Evolutionary conservation across 1,139 yeast species (phyloP), one percentile per base, ranked within the genome.

Genomic region (Meyerozyma elateridarum): DNA sequence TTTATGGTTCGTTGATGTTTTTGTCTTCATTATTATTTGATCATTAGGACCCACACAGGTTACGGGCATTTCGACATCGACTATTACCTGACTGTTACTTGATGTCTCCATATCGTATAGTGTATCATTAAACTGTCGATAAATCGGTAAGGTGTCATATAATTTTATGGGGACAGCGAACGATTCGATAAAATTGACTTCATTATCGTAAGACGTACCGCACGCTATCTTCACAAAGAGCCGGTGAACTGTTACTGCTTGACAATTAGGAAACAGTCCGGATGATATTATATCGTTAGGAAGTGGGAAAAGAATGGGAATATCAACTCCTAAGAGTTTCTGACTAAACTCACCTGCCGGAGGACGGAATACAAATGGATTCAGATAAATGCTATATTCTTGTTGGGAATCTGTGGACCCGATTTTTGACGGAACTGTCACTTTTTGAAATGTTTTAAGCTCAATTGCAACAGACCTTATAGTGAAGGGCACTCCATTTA

Each of bases 221-320:
- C 59, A 45, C 2, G 54, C 37, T 6, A 65, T 63, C 31, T 48
- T 52, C 11, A 68, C 70, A 16, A 52, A 44, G 13, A 70, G 46
- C 9, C 46, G 42, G 40, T 70, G 72, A 2, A 54, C 50, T 1
- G 72, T 65, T 5, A 56, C 49, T 2, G 73, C 71, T 28, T 57
- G 57, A 70, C 73, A 69, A 24, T 52, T 45, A 8, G 58, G 53
- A 30, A 56, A 61, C 36, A 48, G 51, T 2, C 73, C 72, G 36
- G 70, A 62, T 12, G 79, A 66, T 6, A 66, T 58, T 5, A 76
- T 60, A 36, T 75, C 76, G 35, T 64, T 66, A 1, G 78, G 79
- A n/a, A 79, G 50, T 0, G 79, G 79, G 20, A 79, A 65, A 8
- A 79, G 56, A 26, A 79, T 53, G 0, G 85, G 85, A 4, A 79